Evolutionary conservation across 805 yeast genomes (phyloP).

Genomic region (Priceomyces castillae): DNA sequence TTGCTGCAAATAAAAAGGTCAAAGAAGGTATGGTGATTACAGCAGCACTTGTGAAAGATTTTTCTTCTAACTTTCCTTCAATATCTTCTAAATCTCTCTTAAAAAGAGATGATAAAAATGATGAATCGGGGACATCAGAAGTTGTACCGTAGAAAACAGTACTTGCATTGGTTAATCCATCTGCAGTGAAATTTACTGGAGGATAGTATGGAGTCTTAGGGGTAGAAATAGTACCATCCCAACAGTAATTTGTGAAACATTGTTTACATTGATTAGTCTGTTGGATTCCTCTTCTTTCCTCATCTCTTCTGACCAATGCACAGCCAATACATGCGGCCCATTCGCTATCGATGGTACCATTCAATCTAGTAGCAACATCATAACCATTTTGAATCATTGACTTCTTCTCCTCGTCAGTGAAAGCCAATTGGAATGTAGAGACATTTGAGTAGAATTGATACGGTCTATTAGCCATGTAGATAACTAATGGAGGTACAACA

Average conservation of each 20-base stretch:
- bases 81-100: background rate
- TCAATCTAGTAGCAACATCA: slow-evolving; percentile 30
- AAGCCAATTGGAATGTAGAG: slow-evolving; percentile 31
- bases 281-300: slow-evolving; percentile 36
- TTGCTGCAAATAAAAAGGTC: background rate
- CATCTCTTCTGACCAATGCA: slow-evolving; percentile 39
- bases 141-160: slow-evolving; percentile 7
- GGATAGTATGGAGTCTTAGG: slow-evolving; percentile 14
- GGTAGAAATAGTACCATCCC: slow-evolving; percentile 31
- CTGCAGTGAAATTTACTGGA: slow-evolving; percentile 27
- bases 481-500: slow-evolving; percentile 36
- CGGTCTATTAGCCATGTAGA: slow-evolving; percentile 40
- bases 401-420: slow-evolving; percentile 34
- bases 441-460: slow-evolving; percentile 32
- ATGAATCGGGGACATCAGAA: background rate
- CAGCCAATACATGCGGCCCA: slow-evolving; percentile 42
- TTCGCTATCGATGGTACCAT: slow-evolving; percentile 33
- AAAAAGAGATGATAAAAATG: background rate
- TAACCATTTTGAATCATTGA: slow-evolving; percentile 37
- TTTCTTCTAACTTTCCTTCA: background rate
- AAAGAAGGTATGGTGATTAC: background rate
- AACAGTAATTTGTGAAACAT: slow-evolving; percentile 38
- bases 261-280: slow-evolving; percentile 35
- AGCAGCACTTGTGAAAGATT: background rate
- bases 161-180: slow-evolving; percentile 27